Conservation (phyloP, 768 basidiomycete genomes). For the Boletus reticulatus region DNA sequence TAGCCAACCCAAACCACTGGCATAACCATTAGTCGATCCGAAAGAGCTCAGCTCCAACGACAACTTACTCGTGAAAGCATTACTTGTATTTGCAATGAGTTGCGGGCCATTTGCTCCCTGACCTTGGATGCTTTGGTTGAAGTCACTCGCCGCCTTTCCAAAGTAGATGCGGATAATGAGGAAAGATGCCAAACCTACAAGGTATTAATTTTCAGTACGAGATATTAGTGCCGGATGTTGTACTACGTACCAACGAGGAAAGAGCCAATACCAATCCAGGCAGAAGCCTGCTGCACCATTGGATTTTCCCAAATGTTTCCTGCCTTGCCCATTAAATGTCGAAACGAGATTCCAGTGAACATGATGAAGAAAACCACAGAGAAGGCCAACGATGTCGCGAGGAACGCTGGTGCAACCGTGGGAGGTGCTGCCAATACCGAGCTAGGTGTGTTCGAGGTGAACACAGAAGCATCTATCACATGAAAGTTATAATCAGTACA, state of each 20-base stretch:
- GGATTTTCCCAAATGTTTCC: slow-evolving; percentile 54
- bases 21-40: neutral
- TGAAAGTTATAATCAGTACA: neutral
- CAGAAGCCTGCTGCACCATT: slow-evolving; percentile 52
- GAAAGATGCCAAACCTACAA: slow-evolving; percentile 62
- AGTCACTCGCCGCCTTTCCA: slow-evolving; percentile 74
- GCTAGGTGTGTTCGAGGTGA: slow-evolving; percentile 55
- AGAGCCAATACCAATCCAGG: slow-evolving; percentile 77
- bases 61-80: slow-evolving; percentile 71
- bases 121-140: slow-evolving; percentile 59
- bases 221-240: neutral
- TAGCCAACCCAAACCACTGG: slow-evolving; percentile 80
- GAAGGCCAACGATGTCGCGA: slow-evolving; percentile 58
- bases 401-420: slow-evolving; percentile 57
- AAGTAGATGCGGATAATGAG: slow-evolving; percentile 79
- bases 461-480: slow-evolving; percentile 56
- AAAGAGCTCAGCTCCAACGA: neutral
- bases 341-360: slow-evolving; percentile 65
- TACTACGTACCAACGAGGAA: slow-evolving; percentile 60
- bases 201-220: neutral
- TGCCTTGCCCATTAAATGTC: slow-evolving; percentile 58
- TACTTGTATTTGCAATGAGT: slow-evolving; percentile 60
- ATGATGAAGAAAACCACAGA: slow-evolving; percentile 61
- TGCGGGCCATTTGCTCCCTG: slow-evolving; percentile 55
- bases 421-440: slow-evolving; percentile 59